Conservation (phyloP, 208 protist genomes). For the Trypanosoma theileri region DNA sequence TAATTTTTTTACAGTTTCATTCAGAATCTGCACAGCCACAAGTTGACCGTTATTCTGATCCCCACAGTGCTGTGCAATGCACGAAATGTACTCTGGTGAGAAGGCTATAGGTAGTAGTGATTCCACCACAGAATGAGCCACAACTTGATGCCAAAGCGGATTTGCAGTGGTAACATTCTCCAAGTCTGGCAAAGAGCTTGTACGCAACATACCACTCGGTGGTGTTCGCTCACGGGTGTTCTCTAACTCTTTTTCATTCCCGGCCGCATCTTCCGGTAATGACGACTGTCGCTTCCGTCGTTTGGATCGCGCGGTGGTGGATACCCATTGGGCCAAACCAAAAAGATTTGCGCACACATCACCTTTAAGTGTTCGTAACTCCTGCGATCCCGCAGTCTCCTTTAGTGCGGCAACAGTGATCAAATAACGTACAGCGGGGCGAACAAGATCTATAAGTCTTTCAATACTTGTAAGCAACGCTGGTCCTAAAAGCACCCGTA, state of each 20-base stretch:
- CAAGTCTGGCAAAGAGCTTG: neutral
- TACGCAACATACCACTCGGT: neutral
- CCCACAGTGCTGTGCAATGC: slow-evolving; percentile 61
- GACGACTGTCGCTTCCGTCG: slow-evolving; percentile 4
- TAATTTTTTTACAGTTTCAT: slow-evolving; percentile 52
- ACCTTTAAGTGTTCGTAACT: slow-evolving; percentile 47
- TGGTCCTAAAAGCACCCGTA: slow-evolving; percentile 51
- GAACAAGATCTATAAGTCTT: slow-evolving; percentile 49
- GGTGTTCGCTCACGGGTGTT: neutral
- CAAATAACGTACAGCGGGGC: slow-evolving; percentile 52
- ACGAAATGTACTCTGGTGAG: slow-evolving; percentile 64
- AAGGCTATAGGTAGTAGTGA: slow-evolving; percentile 49
- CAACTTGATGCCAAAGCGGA: neutral
- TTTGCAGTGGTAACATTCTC: neutral
- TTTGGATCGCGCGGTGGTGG: slow-evolving; percentile 22
- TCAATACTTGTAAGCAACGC: slow-evolving; percentile 51
- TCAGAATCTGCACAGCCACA: slow-evolving; percentile 61
- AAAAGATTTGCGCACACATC: slow-evolving; percentile 39
- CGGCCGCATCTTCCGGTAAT: neutral
- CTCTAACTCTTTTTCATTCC: neutral
- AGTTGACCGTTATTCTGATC: slow-evolving; percentile 72
- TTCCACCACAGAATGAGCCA: slow-evolving; percentile 31
- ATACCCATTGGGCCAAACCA: slow-evolving; percentile 20
- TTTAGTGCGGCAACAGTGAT: slow-evolving; percentile 36
- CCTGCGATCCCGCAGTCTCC: slow-evolving; percentile 26